Percentiles rank a stretch among this genome's conserved stretches.
Evolutionary conservation across 2,329 filamentous ascomycete species (phyloP).

Genomic region (Chrysoporthe austroafricana): DNA sequence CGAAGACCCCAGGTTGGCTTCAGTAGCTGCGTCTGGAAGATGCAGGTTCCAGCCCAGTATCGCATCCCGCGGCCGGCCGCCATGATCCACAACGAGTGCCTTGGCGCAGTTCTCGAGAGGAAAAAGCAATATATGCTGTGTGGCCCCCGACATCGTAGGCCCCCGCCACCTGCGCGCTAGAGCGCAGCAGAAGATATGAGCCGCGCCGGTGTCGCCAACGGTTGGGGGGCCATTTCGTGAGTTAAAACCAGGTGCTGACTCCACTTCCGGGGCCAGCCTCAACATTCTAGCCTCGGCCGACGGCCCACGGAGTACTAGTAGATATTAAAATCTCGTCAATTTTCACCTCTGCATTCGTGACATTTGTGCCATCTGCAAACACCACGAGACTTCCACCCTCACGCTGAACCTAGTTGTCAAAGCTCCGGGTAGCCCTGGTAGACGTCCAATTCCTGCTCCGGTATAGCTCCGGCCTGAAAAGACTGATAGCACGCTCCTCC

Average conservation of each 20-base stretch:
- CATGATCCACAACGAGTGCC: neutral
- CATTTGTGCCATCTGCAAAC: neutral
- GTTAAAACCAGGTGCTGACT: neutral
- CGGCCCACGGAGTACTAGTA: neutral
- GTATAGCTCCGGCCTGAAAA: constrained; percentile 39
- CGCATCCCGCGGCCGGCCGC: no score
- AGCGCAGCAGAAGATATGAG: neutral
- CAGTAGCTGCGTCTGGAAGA: no score
- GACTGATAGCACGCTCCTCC: constrained; percentile 55
- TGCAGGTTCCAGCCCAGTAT: no score
- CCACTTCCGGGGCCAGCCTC: constrained; percentile 8
- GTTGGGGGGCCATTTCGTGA: constrained; percentile 12
- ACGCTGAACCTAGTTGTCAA: neutral
- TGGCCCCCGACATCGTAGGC: no score
- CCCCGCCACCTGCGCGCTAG: no score
- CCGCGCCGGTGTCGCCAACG: neutral
- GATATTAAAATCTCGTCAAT: neutral
- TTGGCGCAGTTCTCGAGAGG: neutral
- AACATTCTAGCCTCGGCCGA: constrained; percentile 11
- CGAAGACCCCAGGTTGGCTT: no score
- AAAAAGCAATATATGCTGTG: neutral
- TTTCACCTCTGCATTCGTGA: neutral
- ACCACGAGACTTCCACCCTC: neutral
- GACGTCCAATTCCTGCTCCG: neutral
- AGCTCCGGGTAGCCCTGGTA: neutral